A percentile compares a stretch with the other conserved stretches of the same genome.
Conservation (phyloP, 169 alveolate genomes). For the Eimeria praecox region DNA sequence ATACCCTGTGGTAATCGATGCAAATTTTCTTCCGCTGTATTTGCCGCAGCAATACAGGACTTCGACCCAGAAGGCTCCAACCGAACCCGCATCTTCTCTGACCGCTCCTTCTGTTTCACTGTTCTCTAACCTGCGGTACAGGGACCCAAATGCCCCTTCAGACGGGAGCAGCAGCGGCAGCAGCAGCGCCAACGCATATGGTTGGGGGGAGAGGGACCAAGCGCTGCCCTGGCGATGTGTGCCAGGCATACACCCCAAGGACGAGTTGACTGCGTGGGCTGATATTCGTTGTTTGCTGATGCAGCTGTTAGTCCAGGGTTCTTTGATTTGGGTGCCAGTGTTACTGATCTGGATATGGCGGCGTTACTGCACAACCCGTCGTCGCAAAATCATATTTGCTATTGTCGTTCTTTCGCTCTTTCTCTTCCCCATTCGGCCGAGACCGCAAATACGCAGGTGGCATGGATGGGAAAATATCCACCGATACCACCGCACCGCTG, state of each 20-base stretch:
- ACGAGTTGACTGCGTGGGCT: conserved; percentile 49
- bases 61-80: neutral
- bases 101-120: no score
- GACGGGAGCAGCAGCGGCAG: conserved; percentile 57
- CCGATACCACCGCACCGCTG: conserved; percentile 78
- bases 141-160: conserved; percentile 50
- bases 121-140: conserved; percentile 37
- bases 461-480: conserved; percentile 59
- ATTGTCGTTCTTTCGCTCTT: conserved; percentile 21
- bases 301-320: conserved; percentile 66
- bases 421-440: conserved; percentile 51
- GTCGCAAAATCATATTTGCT: conserved; percentile 35
- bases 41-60: neutral
- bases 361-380: conserved; percentile 66
- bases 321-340: conserved; percentile 75
- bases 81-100: neutral
- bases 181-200: neutral
- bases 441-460: conserved; percentile 54
- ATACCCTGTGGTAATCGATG: conserved; percentile 74
- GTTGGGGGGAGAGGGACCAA: neutral
- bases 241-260: conserved; percentile 39
- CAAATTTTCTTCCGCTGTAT: conserved; percentile 50
- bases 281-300: conserved; percentile 60
- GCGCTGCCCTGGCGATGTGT: conserved; percentile 26
- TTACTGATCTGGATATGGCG: conserved; percentile 69